These are phyloP conservation scores for Metschnikowia santaceciliae DNA, from an alignment of 805 yeast species.

Conservation along the genomic window DNA sequence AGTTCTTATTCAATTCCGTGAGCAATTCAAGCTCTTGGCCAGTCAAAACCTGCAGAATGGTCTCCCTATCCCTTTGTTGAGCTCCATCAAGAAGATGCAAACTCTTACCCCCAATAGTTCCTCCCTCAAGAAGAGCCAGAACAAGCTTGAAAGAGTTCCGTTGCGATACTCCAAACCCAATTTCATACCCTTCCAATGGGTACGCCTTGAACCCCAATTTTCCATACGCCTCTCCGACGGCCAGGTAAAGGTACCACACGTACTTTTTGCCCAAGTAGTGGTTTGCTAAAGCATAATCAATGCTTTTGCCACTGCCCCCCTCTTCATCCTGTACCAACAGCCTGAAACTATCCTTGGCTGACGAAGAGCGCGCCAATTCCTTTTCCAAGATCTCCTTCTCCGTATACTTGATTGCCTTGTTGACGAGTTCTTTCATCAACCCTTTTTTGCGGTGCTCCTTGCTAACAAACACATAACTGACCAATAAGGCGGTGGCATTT, in stretches of 20 bases:
- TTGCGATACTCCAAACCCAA: conserved; percentile 23
- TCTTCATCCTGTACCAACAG: conserved; percentile 23
- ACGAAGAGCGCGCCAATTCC: conserved; percentile 20
- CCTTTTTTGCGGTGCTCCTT: conserved; percentile 26
- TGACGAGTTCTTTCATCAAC: conserved; percentile 25
- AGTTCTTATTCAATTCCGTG: conserved; percentile 33
- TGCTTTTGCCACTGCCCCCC: conserved; percentile 17
- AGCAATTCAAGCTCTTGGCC: conserved; percentile 33
- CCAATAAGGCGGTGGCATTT: conserved; percentile 24
- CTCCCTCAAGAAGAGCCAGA: conserved; percentile 19
- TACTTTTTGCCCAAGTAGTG: conserved; percentile 34
- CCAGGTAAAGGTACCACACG: conserved; percentile 60
- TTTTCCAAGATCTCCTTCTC: conserved; percentile 29
- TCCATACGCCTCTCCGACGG: conserved; percentile 63
- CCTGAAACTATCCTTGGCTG: conserved; percentile 28
- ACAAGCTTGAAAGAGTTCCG: conserved; percentile 19
- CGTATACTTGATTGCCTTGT: conserved; percentile 26
- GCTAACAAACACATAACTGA: conserved; percentile 27
- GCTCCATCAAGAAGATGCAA: conserved; percentile 24
- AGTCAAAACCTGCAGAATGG: conserved; percentile 30
- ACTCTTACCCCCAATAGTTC: conserved; percentile 24
- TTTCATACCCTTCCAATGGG: conserved; percentile 32
- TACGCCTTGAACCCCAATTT: conserved; percentile 52
- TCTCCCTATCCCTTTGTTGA: conserved; percentile 24
- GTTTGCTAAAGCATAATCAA: conserved; percentile 29